Conservation (phyloP, 129 eudicot genomes). For the Tagetes patula region DNA sequence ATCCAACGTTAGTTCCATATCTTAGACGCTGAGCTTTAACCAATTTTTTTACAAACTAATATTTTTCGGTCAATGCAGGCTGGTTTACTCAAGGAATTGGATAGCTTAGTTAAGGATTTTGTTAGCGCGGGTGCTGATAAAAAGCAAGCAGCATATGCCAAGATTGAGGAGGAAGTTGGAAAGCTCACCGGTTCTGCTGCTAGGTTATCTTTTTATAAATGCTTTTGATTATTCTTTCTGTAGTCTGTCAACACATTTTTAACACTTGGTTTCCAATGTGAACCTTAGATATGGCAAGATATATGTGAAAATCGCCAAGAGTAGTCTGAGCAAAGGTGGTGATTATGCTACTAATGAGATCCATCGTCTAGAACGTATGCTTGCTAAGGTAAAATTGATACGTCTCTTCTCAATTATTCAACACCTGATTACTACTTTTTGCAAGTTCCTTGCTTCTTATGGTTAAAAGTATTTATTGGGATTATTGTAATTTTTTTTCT, state of each 20-base stretch:
- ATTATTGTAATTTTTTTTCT: neutral
- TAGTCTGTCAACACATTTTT: constrained; percentile 15
- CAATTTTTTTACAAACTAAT: neutral
- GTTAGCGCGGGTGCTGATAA: constrained; percentile 32
- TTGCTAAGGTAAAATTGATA: constrained; percentile 34
- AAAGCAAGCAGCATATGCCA: constrained; percentile 36
- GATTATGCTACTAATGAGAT: constrained; percentile 41
- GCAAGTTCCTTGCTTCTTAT: neutral
- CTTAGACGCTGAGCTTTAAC: neutral
- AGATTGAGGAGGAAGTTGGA: constrained; percentile 41
- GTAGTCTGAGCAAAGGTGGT: constrained; percentile 36
- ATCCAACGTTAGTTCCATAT: constrained; percentile 48
- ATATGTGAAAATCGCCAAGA: constrained; percentile 38
- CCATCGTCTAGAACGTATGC: constrained; percentile 45
- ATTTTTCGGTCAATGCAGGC: constrained; percentile 48
- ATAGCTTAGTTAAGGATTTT: constrained; percentile 40
- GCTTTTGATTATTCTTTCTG: neutral
- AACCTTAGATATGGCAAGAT: constrained; percentile 70
- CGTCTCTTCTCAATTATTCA: neutral
- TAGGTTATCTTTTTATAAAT: constrained; percentile 42
- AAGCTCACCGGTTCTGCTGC: constrained; percentile 84
- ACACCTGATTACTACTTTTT: neutral
- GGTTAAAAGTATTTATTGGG: too few relatives aligned
- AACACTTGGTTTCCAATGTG: constrained; percentile 12
- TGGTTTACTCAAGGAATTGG: constrained; percentile 64